A percentile compares a stretch with the other conserved stretches of the same genome.
These are phyloP conservation scores for Saccharomyces pastorianus DNA, from an alignment of 1,139 yeast genomes.

Conservation along the genomic window DNA sequence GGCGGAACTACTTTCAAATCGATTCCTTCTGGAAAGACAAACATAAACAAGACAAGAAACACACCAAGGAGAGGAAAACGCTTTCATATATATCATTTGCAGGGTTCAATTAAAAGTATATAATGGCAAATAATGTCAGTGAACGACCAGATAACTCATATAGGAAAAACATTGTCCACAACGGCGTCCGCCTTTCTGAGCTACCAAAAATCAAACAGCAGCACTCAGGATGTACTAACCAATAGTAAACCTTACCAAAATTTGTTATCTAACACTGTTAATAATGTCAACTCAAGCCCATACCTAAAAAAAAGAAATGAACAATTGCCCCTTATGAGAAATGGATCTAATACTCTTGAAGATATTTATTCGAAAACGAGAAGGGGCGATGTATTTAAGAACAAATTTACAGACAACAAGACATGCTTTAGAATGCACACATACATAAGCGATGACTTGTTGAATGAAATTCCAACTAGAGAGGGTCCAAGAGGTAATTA, in stretches of 20 bases:
- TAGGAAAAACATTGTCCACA: slow-evolving; percentile 37
- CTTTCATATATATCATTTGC: not conserved
- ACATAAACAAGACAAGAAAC: not conserved
- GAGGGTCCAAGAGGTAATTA: not conserved
- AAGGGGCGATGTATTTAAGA: slow-evolving; percentile 29
- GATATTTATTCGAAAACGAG: slow-evolving; percentile 21
- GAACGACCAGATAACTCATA: slow-evolving; percentile 13
- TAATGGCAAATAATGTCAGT: slow-evolving; percentile 4
- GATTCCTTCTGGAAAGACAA: not conserved
- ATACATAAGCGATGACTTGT: slow-evolving; percentile 48
- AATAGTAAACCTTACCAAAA: slow-evolving; percentile 40
- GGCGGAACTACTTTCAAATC: not conserved
- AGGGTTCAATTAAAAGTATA: not conserved
- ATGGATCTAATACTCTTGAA: slow-evolving; percentile 10
- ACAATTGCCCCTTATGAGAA: not conserved
- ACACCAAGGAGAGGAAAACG: not conserved
- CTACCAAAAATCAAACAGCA: slow-evolving; percentile 26
- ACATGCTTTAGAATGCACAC: slow-evolving; percentile 41
- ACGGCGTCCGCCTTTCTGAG: slow-evolving; percentile 40
- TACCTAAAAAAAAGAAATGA: not conserved
- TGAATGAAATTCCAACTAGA: slow-evolving; percentile 41
- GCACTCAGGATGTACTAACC: slow-evolving; percentile 32
- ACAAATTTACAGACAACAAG: slow-evolving; percentile 28
- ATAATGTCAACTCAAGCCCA: slow-evolving; percentile 18
- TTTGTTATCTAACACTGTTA: slow-evolving; percentile 37